phyloP scores from a whole-genome alignment of 805 yeast species.

The Starmera amethionina region DNA sequence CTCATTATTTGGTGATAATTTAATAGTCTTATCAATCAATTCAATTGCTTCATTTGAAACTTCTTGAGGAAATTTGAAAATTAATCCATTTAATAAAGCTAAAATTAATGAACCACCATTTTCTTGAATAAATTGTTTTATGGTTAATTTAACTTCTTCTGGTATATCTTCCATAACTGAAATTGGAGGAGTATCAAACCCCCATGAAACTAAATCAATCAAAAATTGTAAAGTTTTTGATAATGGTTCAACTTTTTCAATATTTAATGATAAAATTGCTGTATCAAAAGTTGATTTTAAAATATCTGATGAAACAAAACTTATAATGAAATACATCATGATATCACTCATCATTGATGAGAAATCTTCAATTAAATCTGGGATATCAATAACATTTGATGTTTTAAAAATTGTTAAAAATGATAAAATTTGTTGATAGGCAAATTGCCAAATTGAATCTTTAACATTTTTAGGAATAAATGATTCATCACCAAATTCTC shows the following conservation, averaged over 20 bases:
- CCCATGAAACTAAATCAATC: constrained; percentile 81
- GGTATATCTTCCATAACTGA: constrained; percentile 53
- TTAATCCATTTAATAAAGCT: constrained; percentile 53
- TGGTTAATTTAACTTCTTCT: constrained; percentile 38
- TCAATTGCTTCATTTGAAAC: constrained; percentile 68
- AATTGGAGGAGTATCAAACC: constrained; percentile 69
- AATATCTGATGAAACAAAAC: constrained; percentile 35
- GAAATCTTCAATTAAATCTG: constrained; percentile 76
- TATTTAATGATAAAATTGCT: constrained; percentile 41
- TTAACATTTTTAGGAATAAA: constrained; percentile 37
- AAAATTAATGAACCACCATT: constrained; percentile 48
- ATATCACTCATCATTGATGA: constrained; percentile 73
- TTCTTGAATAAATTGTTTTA: constrained; percentile 35
- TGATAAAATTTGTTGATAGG: constrained; percentile 52
- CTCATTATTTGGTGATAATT: constrained; percentile 35
- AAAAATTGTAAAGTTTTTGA: constrained; percentile 62
- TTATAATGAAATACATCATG: constrained; percentile 61
- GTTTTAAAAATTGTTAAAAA: constrained; percentile 37
- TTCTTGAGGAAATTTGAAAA: constrained; percentile 62
- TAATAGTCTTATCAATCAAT: constrained; percentile 52
- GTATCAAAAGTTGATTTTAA: constrained; percentile 47
- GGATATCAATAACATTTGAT: constrained; percentile 16
- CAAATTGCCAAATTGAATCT: constrained; percentile 64
- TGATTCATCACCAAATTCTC: constrained; percentile 62
- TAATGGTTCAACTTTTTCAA: constrained; percentile 66